phyloP scores from a whole-genome alignment of 176 grass and related monocot genomes.

The Thalia dealbata region DNA sequence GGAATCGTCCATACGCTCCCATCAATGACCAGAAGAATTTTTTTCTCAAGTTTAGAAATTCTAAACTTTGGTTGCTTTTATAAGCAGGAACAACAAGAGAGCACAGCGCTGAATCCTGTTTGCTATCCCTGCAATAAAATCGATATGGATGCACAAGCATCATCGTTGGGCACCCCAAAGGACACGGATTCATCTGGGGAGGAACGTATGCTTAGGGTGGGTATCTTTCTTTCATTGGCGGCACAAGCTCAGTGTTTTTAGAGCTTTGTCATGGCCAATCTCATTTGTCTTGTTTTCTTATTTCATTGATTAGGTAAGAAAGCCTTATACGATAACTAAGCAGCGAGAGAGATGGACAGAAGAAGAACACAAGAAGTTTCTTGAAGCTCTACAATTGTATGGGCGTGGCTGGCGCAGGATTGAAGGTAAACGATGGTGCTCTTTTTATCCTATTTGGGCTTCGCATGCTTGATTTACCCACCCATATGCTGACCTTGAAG shows the following conservation, averaged over 20 bases:
- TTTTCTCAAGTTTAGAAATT: no score
- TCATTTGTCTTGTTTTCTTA: neutral
- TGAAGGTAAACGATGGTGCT: conserved; percentile 32
- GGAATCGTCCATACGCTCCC: no score
- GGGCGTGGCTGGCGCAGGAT: conserved; percentile 82
- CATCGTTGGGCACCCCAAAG: neutral
- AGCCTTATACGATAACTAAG: conserved; percentile 89
- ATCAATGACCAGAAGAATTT: no score
- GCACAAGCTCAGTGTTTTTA: neutral
- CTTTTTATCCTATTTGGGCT: no score
- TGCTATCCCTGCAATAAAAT: neutral
- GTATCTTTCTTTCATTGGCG: neutral
- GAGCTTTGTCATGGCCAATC: neutral
- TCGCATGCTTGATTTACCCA: neutral
- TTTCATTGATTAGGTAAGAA: conserved; percentile 44
- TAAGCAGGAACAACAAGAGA: conserved; percentile 1
- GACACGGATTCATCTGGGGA: conserved; percentile 26
- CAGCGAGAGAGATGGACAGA: conserved; percentile 91
- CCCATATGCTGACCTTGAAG: neutral
- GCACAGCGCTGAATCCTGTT: neutral
- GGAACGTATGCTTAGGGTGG: conserved; percentile 42
- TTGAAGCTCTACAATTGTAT: conserved; percentile 65
- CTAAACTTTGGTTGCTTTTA: neutral
- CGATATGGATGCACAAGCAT: neutral
- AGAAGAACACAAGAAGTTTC: conserved; percentile 73